Conservation (phyloP, 2,329 filamentous ascomycete species). For the Triangularia verruculosa region DNA sequence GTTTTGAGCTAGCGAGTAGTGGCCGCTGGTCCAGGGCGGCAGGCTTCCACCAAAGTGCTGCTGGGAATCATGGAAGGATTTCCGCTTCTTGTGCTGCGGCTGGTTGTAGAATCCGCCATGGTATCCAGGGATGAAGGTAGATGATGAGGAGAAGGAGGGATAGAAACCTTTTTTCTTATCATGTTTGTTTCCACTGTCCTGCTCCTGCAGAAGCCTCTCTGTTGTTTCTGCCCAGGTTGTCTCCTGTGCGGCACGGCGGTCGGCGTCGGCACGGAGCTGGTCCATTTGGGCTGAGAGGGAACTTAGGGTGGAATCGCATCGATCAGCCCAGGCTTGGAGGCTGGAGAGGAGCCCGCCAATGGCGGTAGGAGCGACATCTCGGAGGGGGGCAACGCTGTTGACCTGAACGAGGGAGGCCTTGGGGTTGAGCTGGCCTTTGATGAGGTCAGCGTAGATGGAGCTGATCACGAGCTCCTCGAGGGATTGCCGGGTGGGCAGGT, state of each 20-base stretch:
- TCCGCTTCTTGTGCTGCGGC: background rate
- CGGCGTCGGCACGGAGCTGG: constrained; percentile 59
- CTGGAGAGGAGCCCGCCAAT: constrained; percentile 66
- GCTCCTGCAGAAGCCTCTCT: constrained; percentile 48
- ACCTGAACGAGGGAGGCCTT: constrained; percentile 71
- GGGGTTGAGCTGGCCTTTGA: constrained; percentile 81
- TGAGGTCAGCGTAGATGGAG: constrained; percentile 80
- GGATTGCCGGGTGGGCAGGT: constrained; percentile 62
- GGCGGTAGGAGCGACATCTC: constrained; percentile 75
- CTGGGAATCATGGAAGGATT: background rate
- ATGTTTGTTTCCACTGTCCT: constrained; percentile 34
- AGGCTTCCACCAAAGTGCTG: background rate
- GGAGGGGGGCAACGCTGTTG: constrained; percentile 76
- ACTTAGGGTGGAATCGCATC: constrained; percentile 70
- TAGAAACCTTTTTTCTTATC: background rate
- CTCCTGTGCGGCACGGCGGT: constrained; percentile 50
- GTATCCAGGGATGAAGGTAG: background rate
- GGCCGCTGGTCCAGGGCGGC: background rate
- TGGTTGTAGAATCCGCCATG: background rate
- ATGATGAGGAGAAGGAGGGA: background rate
- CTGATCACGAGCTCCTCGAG: constrained; percentile 85
- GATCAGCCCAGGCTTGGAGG: constrained; percentile 71
- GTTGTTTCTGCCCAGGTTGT: constrained; percentile 47
- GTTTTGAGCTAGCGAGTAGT: background rate
- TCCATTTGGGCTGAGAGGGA: constrained; percentile 75